Conservation (phyloP, 306 rosid species). For the Dryas drummondii region DNA sequence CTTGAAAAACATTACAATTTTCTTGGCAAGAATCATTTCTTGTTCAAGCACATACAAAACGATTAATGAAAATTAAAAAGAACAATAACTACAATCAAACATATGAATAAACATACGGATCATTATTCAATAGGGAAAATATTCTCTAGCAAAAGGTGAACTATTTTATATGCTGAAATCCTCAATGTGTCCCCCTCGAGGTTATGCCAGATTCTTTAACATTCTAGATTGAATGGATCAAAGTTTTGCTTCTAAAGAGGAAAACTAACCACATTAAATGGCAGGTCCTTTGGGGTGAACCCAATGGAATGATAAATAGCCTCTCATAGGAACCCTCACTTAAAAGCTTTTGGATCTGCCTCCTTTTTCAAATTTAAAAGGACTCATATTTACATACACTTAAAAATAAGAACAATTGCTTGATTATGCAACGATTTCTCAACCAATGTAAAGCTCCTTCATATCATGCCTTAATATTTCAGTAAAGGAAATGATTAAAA, state of each 20-base stretch:
- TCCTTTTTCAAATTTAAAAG: conserved; percentile 2
- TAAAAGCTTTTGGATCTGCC: conserved; percentile 55
- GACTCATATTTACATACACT: neutral
- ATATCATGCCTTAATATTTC: neutral
- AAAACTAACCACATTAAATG: neutral
- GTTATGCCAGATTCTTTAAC: neutral
- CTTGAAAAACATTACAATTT: too few relatives aligned
- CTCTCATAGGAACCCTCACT: conserved; percentile 50
- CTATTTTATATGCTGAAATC: neutral
- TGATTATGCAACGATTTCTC: conserved; percentile 5
- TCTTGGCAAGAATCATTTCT: too few relatives aligned
- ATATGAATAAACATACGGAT: too few relatives aligned
- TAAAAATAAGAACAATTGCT: conserved; percentile 7
- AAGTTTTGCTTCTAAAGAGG: neutral
- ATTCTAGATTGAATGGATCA: neutral
- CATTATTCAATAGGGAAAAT: too few relatives aligned
- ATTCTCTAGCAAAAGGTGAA: too few relatives aligned
- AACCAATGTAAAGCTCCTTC: conserved; percentile 1
- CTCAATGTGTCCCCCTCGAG: neutral
- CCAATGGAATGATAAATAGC: conserved; percentile 2
- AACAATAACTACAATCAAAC: too few relatives aligned
- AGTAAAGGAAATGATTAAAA: too few relatives aligned
- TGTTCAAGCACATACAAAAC: too few relatives aligned
- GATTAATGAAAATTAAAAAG: too few relatives aligned
- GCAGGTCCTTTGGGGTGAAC: conserved; percentile 7